Base-by-base conservation (phyloP, 1,284 basidiomycete species). In the Jaminaea rosea region DNA sequence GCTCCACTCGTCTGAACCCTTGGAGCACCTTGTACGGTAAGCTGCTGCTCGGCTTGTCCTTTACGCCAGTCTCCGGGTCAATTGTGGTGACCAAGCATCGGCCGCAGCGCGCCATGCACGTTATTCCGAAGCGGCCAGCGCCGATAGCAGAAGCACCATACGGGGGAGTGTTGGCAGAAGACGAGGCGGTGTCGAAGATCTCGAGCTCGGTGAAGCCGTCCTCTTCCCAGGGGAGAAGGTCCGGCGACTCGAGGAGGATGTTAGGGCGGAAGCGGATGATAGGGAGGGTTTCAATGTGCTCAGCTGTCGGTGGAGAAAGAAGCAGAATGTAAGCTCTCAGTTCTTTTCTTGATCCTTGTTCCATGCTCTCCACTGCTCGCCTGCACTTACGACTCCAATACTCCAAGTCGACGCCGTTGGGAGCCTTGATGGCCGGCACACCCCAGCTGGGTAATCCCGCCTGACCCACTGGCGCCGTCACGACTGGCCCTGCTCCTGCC, bases 181-280 rank as follows among this genome's bases (percentile, higher is more conserved):
- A 21, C 34, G 4, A 15, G 15, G n/a, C 39, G 4, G 53, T 24
- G 26, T 58, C 50, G 24, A 69, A 64, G 6, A 65, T 45, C 36
- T 69, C 67, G 31, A 65, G 50, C 8, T 59, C 49, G 3, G 58
- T 62, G 59, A 63, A 69, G 19, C 52, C 55, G 47, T 69, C 67
- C 47, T 69, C 67, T 42, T 69, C 67, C 61, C 65, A 69, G 1
- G 65, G 52, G 6, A 44, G 53, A 26, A 67, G 59, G 4, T 39
- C 34, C 11, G 49, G 39, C 9, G 58, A 46, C n/a, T 58, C 55
- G 47, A 69, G 31, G 45, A 67, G 50, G 46, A 69, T 65, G 55
- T 69, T 69, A 47, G 64, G 64, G 2, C 67, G 50, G 53, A 67
- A 69, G 1, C 67, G 58, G 2, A 56, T 56, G 44, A 68, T 68